A percentile compares a stretch with the other conserved stretches of the same genome.
Conservation (phyloP, 2,329 filamentous ascomycete species). For the Trichoderma semiorbis region DNA sequence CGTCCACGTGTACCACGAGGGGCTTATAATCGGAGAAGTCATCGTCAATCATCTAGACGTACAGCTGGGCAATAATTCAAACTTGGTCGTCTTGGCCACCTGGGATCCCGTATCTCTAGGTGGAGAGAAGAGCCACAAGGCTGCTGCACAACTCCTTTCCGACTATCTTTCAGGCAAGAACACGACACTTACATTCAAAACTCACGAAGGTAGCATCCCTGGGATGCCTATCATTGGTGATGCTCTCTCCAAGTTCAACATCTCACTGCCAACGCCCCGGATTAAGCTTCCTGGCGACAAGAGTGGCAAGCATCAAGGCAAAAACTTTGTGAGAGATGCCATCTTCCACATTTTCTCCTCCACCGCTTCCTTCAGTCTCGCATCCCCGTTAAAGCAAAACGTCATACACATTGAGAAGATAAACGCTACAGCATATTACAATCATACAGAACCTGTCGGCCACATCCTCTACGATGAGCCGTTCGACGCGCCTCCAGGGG, state of each 20-base stretch:
- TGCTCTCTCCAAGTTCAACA: slow-evolving; percentile 66
- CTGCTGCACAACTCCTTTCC: slow-evolving; percentile 72
- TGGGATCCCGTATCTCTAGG: slow-evolving; percentile 69
- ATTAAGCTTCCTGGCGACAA: slow-evolving; percentile 55
- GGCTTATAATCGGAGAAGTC: slow-evolving; percentile 70
- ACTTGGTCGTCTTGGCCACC: slow-evolving; percentile 62
- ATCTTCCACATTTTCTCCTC: slow-evolving; percentile 85
- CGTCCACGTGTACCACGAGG: slow-evolving; percentile 71
- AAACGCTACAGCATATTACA: slow-evolving; percentile 82
- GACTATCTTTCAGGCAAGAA: slow-evolving; percentile 87
- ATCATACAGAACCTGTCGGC: slow-evolving; percentile 73
- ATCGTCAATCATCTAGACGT: slow-evolving; percentile 63
- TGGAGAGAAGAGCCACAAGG: slow-evolving; percentile 56
- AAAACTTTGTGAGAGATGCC: slow-evolving; percentile 77
- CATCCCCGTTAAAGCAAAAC: slow-evolving; percentile 71
- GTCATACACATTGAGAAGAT: slow-evolving; percentile 75
- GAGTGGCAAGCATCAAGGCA: slow-evolving; percentile 36
- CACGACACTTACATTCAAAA: slow-evolving; percentile 70
- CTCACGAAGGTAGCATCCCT: slow-evolving; percentile 71
- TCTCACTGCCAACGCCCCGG: slow-evolving; percentile 69
- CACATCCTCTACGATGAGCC: slow-evolving; percentile 70
- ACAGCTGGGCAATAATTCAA: slow-evolving; percentile 66
- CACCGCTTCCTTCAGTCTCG: slow-evolving; percentile 77
- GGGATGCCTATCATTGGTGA: slow-evolving; percentile 67
- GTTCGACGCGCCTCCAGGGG: slow-evolving; percentile 73